phyloP scores from a whole-genome alignment of 495 filamentous ascomycete species.

The Trichoderma virens region DNA sequence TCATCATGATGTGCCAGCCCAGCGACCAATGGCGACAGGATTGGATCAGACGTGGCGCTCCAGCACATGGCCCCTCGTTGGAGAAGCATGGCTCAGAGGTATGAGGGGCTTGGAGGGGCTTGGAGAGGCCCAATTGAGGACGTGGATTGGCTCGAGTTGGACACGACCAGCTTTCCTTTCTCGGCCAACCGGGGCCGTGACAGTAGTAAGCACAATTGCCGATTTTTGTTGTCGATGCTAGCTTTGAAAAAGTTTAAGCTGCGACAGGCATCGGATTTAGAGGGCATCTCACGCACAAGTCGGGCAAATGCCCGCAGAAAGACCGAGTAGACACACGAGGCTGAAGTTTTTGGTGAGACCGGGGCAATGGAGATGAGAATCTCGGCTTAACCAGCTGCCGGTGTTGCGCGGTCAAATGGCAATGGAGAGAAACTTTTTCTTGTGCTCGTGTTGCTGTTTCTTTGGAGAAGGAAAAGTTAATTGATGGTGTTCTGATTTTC shows the following conservation, averaged over 20 bases:
- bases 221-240: not conserved
- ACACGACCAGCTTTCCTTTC: not conserved
- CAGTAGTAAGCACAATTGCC: not conserved
- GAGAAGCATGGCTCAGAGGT: not conserved
- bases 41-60: too few relatives aligned
- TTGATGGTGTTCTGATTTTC: too few relatives aligned
- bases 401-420: not conserved
- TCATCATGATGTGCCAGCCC: not conserved
- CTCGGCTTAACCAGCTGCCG: not conserved
- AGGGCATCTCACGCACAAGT: not conserved
- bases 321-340: not conserved
- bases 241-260: not conserved
- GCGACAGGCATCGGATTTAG: not conserved
- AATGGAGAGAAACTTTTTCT: not conserved
- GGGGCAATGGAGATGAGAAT: not conserved
- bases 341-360: not conserved
- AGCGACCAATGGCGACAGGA: not conserved
- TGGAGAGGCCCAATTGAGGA: not conserved
- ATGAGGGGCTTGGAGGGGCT: not conserved
- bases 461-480: too few relatives aligned
- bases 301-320: not conserved
- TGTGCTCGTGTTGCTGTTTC: too few relatives aligned
- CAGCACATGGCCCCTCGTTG: not conserved
- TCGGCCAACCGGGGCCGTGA: not conserved
- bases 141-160: not conserved